phyloP scores from a whole-genome alignment of 257 asterid genomes.

The Knoxia roxburghii region DNA sequence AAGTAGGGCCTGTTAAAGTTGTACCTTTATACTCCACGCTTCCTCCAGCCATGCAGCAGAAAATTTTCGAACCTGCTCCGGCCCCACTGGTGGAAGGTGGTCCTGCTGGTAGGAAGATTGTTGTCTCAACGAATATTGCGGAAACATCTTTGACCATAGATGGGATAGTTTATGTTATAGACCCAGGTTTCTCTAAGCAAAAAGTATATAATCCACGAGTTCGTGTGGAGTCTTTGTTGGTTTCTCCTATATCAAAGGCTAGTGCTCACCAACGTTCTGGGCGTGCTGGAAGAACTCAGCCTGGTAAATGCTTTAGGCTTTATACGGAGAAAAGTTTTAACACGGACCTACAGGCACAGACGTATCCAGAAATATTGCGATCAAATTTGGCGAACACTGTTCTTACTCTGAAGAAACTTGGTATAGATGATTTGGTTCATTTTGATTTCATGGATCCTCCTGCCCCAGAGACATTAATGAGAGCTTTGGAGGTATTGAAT shows the following conservation, averaged over 20 bases:
- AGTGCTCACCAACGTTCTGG: conserved; percentile 98
- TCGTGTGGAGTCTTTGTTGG: conserved; percentile 93
- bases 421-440: conserved; percentile 88
- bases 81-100: conserved; percentile 86
- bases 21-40: conserved; percentile 94
- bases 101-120: conserved; percentile 92
- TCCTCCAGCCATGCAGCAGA: conserved; percentile 99
- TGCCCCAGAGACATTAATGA: conserved; percentile 93
- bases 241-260: conserved; percentile 97
- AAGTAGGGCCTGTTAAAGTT: conserved; percentile 77
- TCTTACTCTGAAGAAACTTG: conserved; percentile 82
- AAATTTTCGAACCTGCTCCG: conserved; percentile 95
- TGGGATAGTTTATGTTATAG: conserved; percentile 95
- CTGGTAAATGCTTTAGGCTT: conserved; percentile 95
- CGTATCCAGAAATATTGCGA: conserved; percentile 85
- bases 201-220: conserved; percentile 90
- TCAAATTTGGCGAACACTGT: conserved; percentile 94
- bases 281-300: conserved; percentile 99
- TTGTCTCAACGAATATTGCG: conserved; percentile 91
- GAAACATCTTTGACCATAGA: conserved; percentile 96
- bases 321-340: conserved; percentile 83
- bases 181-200: conserved; percentile 93
- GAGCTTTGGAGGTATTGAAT: conserved; percentile 93
- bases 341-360: conserved; percentile 89
- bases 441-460: conserved; percentile 99